These are phyloP conservation scores for Ceratobasidium sp. DNA, from an alignment of 1,284 basidiomycete species.

Conservation along the genomic window DNA sequence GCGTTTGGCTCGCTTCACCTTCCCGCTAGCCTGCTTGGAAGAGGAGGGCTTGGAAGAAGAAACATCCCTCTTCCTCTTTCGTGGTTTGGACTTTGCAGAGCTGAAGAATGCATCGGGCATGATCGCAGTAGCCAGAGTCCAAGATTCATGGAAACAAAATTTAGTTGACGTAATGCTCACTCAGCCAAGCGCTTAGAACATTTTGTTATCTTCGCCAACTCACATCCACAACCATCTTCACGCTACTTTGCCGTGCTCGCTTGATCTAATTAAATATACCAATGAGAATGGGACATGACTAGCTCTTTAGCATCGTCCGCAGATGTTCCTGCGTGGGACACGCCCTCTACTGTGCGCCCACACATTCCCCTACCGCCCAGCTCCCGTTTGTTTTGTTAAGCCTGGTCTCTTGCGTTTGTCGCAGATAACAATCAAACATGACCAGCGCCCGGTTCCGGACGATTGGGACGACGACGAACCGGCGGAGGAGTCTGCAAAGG, in stretches of 20 bases:
- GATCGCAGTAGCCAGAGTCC: constrained; percentile 19
- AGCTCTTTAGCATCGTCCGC: constrained; percentile 41
- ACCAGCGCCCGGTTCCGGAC: constrained; percentile 47
- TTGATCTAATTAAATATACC: constrained; percentile 11
- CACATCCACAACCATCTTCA: background rate
- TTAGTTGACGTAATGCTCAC: constrained; percentile 41
- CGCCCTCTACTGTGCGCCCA: constrained; percentile 36
- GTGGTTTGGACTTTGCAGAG: constrained; percentile 39
- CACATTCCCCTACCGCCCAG: background rate
- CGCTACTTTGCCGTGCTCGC: background rate
- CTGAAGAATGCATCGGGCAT: constrained; percentile 47
- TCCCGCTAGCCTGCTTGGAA: constrained; percentile 33
- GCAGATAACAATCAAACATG: constrained; percentile 38
- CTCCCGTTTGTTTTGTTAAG: constrained; percentile 13
- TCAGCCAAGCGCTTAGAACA: constrained; percentile 26
- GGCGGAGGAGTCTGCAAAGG: constrained; percentile 45
- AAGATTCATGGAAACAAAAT: constrained; percentile 29
- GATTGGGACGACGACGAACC: constrained; percentile 50
- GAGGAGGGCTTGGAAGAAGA: constrained; percentile 41
- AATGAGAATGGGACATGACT: constrained; percentile 44
- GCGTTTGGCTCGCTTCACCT: constrained; percentile 46
- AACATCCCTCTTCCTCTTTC: constrained; percentile 48
- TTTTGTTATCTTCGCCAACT: constrained; percentile 18
- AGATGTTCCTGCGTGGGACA: constrained; percentile 45
- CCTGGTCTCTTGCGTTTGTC: background rate